Conservation (phyloP, 257 asterid genomes). For the Solanum dulcamara region DNA sequence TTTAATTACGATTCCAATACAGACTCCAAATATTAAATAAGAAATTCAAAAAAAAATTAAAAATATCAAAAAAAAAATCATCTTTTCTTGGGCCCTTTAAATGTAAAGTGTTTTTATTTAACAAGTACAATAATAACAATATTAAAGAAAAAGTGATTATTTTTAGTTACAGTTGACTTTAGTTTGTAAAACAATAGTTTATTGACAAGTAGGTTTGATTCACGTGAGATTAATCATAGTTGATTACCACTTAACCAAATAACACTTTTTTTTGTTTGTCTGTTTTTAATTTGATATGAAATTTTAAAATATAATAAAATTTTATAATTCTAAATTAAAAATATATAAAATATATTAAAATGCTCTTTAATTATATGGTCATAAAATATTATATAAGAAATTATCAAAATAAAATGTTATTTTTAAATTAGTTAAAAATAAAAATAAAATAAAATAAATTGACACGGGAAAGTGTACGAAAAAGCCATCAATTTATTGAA, state of each 20-base stretch:
- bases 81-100: background rate
- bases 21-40: too few species aligned
- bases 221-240: background rate
- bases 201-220: background rate
- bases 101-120: background rate
- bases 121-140: background rate
- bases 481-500: slow-evolving; percentile 5
- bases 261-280: background rate
- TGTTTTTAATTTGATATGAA: background rate
- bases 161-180: background rate
- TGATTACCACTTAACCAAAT: background rate
- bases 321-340: background rate
- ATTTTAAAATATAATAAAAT: background rate
- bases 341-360: background rate
- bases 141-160: background rate
- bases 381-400: background rate
- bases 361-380: background rate
- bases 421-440: background rate
- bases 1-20: too few species aligned
- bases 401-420: background rate
- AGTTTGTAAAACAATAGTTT: background rate
- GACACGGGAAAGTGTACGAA: background rate
- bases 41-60: too few species aligned
- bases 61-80: too few species aligned
- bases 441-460: background rate